Conservation (phyloP, 2,329 filamentous ascomycete species). For the Coniella vitis region DNA sequence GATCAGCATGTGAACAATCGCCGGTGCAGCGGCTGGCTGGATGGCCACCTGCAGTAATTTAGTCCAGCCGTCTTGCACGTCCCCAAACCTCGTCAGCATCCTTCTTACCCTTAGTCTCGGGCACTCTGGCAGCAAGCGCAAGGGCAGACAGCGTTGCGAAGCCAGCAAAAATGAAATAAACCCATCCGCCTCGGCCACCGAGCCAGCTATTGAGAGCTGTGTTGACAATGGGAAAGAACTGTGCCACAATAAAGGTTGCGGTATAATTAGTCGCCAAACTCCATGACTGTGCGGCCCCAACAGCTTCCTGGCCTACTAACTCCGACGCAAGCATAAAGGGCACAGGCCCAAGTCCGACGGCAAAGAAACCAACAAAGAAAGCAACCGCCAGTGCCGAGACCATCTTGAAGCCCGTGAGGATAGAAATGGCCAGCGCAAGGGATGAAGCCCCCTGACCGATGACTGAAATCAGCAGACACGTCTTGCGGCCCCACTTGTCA, state of each 20-base stretch:
- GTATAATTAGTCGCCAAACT: conserved; percentile 81
- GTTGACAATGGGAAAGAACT: conserved; percentile 90
- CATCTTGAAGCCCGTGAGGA: conserved; percentile 63
- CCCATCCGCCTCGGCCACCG: conserved; percentile 63
- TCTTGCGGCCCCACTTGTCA: conserved; percentile 82
- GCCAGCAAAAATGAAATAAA: conserved; percentile 85
- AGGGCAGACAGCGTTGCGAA: conserved; percentile 61
- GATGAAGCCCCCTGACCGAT: conserved; percentile 77
- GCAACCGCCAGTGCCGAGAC: conserved; percentile 77
- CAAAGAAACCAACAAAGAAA: conserved; percentile 83
- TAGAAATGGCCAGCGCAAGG: conserved; percentile 71
- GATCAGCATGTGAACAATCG: background rate
- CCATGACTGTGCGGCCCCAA: conserved; percentile 87
- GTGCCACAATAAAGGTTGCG: conserved; percentile 85
- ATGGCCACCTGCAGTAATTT: conserved; percentile 10
- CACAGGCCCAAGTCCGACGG: conserved; percentile 83
- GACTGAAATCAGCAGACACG: conserved; percentile 75
- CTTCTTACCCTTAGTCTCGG: conserved; percentile 82
- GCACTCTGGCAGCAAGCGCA: conserved; percentile 70
- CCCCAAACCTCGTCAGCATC: conserved; percentile 91
- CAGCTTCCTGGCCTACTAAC: conserved; percentile 81
- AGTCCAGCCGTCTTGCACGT: conserved; percentile 49
- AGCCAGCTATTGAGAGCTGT: conserved; percentile 56
- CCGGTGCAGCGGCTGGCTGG: background rate
- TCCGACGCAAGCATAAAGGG: conserved; percentile 93